Percentiles rank a stretch among this genome's conserved stretches.
Conservation (phyloP, 2,329 filamentous ascomycete genomes). For the Samsoniella hepiali region DNA sequence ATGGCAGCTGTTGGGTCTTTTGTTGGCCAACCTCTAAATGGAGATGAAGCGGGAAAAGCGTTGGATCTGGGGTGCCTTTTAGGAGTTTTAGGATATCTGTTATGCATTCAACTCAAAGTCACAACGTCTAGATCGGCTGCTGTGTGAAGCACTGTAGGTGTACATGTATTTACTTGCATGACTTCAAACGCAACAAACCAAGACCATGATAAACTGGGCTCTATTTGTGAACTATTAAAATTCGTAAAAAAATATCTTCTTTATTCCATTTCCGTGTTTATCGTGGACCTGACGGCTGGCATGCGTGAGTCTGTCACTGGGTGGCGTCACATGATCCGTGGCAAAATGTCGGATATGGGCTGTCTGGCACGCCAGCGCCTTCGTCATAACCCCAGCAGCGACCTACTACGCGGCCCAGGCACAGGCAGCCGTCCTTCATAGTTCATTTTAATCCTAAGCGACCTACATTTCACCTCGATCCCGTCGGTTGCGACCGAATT, state of each 20-base stretch:
- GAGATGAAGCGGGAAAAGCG: conserved; percentile 12
- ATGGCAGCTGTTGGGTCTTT: background rate
- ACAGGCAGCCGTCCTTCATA: conserved; percentile 6
- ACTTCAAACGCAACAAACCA: background rate
- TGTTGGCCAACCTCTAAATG: conserved; percentile 1
- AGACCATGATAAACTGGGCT: too few relatives aligned
- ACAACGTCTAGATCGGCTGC: background rate
- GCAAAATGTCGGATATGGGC: conserved; percentile 28
- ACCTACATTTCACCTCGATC: background rate
- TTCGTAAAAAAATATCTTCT: background rate
- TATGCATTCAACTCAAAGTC: conserved; percentile 4
- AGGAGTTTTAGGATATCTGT: conserved; percentile 14
- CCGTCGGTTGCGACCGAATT: background rate
- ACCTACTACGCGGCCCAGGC: conserved; percentile 11
- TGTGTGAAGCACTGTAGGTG: too few relatives aligned
- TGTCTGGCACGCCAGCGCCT: conserved; percentile 3
- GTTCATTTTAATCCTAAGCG: background rate
- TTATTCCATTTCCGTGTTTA: background rate
- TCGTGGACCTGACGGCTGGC: background rate
- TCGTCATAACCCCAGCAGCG: conserved; percentile 29
- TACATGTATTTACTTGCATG: too few relatives aligned
- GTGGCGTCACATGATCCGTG: conserved; percentile 33
- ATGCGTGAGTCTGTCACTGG: conserved; percentile 22
- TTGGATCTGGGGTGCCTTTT: conserved; percentile 13
- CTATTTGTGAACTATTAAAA: background rate